These are phyloP conservation scores for Raffaelea deltoideospora DNA, from an alignment of 2,329 filamentous ascomycete species.

Conservation along the genomic window DNA sequence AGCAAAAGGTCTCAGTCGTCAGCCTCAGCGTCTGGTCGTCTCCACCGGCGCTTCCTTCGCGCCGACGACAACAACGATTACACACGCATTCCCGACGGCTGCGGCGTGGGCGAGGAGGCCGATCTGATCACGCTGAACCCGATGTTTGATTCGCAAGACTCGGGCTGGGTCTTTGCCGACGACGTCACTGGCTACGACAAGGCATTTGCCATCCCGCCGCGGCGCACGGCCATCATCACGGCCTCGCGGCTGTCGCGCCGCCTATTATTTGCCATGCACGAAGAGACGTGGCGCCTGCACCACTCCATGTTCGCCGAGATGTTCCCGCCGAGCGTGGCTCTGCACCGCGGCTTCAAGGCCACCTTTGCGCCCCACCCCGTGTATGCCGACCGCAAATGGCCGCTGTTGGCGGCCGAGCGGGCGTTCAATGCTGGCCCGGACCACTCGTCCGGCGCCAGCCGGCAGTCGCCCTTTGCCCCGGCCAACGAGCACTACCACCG, in stretches of 20 bases:
- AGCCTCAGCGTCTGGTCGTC: too few species aligned
- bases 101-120: constrained; percentile 56
- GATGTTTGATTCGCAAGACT: constrained; percentile 55
- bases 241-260: constrained; percentile 52
- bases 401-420: constrained; percentile 50
- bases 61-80: constrained; percentile 9
- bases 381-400: constrained; percentile 64
- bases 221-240: constrained; percentile 57
- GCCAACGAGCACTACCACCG: constrained; percentile 71
- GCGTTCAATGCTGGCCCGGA: constrained; percentile 67
- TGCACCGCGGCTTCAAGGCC: constrained; percentile 66
- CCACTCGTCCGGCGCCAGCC: constrained; percentile 45
- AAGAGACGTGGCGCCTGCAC: constrained; percentile 50
- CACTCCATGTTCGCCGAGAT: constrained; percentile 69
- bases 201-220: constrained; percentile 39
- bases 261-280: constrained; percentile 57
- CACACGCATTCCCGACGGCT: constrained; percentile 23
- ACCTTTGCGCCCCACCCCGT: constrained; percentile 72
- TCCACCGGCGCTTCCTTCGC: constrained; percentile 7
- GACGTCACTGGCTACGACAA: constrained; percentile 56
- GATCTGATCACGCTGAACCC: constrained; percentile 68
- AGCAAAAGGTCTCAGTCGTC: too few species aligned
- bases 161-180: constrained; percentile 57
- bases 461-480: constrained; percentile 43
- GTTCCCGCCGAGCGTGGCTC: constrained; percentile 55